Evolutionary conservation across 805 yeast species (phyloP), one percentile per base, ranked within the genome.

Genomic region (Nakazawaea anatomiae): DNA sequence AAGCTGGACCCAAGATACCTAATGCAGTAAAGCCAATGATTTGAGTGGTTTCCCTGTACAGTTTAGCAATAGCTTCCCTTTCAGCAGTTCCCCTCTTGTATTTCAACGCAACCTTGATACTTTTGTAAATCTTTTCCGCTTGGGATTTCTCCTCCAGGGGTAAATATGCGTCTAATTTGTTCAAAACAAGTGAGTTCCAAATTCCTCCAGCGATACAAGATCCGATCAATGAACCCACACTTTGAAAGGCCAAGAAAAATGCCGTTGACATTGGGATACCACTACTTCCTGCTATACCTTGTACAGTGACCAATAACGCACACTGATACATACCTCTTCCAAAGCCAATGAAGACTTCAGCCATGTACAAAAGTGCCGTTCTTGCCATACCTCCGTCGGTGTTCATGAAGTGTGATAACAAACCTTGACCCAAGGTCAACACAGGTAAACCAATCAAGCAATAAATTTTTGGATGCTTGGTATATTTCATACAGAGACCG

Each of bases 211-310:
- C 57, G 48, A 62, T 57, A 35, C 63, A 58, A 29, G 60, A 54
- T 36, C 68, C 68, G 40, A 63, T 60, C 40, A 63, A 51, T 27
- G 67, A 60, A 42, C 66, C 68, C 31, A 61, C 53, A 32, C 62
- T 58, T 42, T 50, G 53, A 56, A 61, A 63, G 1, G 61, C 60
- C 39, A 63, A 43, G 54, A 61, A 63, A 54, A 64, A 60, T 6
- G 67, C 63, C 11, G 67, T 63, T 5, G 66, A 60, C 63, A 63
- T 63, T 18, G 67, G 66, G 42, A 60, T 55, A 44, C 62, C 61
- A n/a, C 55, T 55, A 39, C 53, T 54, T 39, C 66, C 66, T 9
- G 62, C 63, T 48, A 56, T 53, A 31, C 63, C 67, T 50, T 64
- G 68, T 28, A 63, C 52, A 11, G 50, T 58, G 11, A 62, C 66